These are phyloP conservation scores for Chaetomium sp. DNA, from an alignment of 2,329 filamentous ascomycete species.

Conservation along the genomic window DNA sequence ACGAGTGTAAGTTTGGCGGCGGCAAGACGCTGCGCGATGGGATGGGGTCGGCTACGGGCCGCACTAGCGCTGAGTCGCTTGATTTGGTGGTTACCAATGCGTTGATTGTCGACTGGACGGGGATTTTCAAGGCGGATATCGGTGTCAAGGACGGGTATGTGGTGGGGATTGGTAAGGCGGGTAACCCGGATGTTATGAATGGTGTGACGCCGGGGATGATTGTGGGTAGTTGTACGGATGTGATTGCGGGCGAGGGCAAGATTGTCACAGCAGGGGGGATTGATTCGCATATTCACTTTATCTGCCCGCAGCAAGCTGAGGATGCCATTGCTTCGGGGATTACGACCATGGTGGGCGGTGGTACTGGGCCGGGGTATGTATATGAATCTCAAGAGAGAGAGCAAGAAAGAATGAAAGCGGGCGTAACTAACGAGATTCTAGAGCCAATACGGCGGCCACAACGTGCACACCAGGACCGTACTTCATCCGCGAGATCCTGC, in stretches of 20 bases:
- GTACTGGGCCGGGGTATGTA: constrained; percentile 74
- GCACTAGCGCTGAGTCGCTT: constrained; percentile 62
- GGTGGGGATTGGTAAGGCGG: constrained; percentile 85
- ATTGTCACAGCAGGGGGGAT: constrained; percentile 88
- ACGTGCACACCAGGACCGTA: constrained; percentile 85
- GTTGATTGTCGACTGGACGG: constrained; percentile 81
- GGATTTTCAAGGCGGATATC: constrained; percentile 95
- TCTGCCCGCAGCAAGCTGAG: constrained; percentile 84
- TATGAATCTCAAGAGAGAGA: too few relatives aligned
- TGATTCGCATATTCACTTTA: constrained; percentile 88
- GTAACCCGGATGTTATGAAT: constrained; percentile 96
- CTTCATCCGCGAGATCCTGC: constrained; percentile 83
- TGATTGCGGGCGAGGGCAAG: constrained; percentile 82
- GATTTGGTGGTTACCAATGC: constrained; percentile 88
- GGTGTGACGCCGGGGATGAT: constrained; percentile 73
- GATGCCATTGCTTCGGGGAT: constrained; percentile 81
- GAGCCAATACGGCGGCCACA: constrained; percentile 82
- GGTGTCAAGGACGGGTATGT: constrained; percentile 85
- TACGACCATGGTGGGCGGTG: constrained; percentile 85
- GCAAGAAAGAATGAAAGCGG: too few relatives aligned
- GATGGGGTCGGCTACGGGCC: constrained; percentile 86
- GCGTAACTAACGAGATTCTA: constrained; percentile 30
- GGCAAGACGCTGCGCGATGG: constrained; percentile 91
- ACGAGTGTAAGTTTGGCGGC: constrained; percentile 92
- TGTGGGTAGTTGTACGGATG: constrained; percentile 82